These are phyloP conservation scores for Polytrichum formosum DNA, from an alignment of 225 moss, liverwort and hornwort species.

Conservation along the genomic window DNA sequence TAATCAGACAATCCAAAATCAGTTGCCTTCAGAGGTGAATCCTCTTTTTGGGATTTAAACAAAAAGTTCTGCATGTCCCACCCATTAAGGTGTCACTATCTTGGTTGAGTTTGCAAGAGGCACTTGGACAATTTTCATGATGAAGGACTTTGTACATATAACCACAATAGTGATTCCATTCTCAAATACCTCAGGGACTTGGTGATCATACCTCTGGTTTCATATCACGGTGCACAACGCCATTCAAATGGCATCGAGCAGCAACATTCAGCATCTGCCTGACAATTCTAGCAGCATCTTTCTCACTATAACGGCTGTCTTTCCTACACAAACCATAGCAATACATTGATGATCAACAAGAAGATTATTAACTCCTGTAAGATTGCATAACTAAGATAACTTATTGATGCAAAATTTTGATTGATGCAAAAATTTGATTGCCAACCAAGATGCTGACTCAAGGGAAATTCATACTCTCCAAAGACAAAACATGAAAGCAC, in stretches of 20 bases:
- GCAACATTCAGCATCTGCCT: slow-evolving; percentile 98
- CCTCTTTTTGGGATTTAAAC: slow-evolving; percentile 77
- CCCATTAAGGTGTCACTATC: background rate
- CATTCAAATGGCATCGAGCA: slow-evolving; percentile 92
- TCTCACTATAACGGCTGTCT: slow-evolving; percentile 92
- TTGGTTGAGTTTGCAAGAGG: too few relatives aligned
- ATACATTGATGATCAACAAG: too few relatives aligned
- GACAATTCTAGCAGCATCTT: slow-evolving; percentile 93
- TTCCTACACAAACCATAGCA: slow-evolving; percentile 38
- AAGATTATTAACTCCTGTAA: too few relatives aligned
- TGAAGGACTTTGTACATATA: too few relatives aligned
- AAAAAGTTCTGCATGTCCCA: slow-evolving; percentile 66
- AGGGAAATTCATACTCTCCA: background rate
- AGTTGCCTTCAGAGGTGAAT: slow-evolving; percentile 83
- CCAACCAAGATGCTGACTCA: too few relatives aligned
- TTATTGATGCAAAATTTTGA: too few relatives aligned
- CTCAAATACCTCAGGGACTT: too few relatives aligned
- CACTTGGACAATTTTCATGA: too few relatives aligned
- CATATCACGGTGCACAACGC: slow-evolving; percentile 97
- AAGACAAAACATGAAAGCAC: background rate
- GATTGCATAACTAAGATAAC: too few relatives aligned
- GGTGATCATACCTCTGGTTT: slow-evolving; percentile 73
- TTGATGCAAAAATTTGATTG: too few relatives aligned
- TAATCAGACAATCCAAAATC: slow-evolving; percentile 98
- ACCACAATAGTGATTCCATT: too few relatives aligned